Base-by-base conservation (phyloP, 108 stramenopile species). In the Cyclotella cryptica region DNA sequence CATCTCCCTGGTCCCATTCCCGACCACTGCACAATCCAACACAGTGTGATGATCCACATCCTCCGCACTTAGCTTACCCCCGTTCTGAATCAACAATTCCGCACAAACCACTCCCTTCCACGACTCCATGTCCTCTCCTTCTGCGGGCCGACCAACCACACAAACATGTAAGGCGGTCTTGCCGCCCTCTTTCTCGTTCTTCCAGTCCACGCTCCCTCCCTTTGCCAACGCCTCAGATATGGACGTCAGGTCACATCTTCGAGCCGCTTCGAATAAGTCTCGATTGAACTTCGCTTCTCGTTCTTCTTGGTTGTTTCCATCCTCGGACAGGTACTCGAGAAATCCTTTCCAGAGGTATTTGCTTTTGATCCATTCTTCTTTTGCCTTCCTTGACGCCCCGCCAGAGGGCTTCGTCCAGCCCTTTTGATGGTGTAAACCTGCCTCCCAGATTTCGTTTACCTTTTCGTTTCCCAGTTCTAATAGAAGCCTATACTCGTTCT, bases 271-370 rank as follows among this genome's bases (percentile, higher is more conserved):
- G 72, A 75, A 92, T 74, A 95, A 73, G 51, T 87, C 90, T 52
- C 67, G 58, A 54, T 81, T 90, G 70, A 82, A 85, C 28, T 89
- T 89, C 47, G 80, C 85, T 45, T 87, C 87, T 17, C 88, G 72
- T 51, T 90, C 90, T 26, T 77, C 88, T 29, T 72, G 75, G 29
- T 80, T 71, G 4, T 75, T 75, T 5, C 88, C 92, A 68, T 91
- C 89, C 28, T 84, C 67, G 17, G 84, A 77, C 12, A 68, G 46
- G 65, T 81, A 86, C 15, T 90, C 84, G 11, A 95, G 54, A 70
- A 95, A 95, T n/a, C 94, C 94, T 79, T 89, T 91, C 94, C 94
- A 95, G 14, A 87, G 55, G 55, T 93, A 95, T 62, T 95, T 95
- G 84, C 89, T 90, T 66, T 91, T 92, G 69, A 95, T 95, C 92